Evolutionary conservation across 495 filamentous ascomycete genomes (phyloP), one percentile per base, ranked within the genome.

Genomic region (Barbatosphaeria neglecta): DNA sequence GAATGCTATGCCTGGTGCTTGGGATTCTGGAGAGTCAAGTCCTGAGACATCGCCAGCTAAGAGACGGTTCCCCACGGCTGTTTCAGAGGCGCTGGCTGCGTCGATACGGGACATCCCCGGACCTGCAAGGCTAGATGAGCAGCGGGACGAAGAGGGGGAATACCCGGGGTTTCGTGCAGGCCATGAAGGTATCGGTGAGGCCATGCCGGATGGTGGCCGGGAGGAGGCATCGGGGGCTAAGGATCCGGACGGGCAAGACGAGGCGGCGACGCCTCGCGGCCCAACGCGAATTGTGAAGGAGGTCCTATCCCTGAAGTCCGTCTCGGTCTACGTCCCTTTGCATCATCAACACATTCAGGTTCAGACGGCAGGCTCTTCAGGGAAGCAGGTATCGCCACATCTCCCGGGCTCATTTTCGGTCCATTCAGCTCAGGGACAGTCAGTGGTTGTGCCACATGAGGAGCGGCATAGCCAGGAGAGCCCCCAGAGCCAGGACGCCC

Each of bases 321-420:
- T 74, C 16, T 67, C 67, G 0, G 51, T 73, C 3, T 74, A 71
- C 50, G 51, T 72, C 6, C 70, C 70, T 35, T 64, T 66, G 0
- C 54, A 48, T 16, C 66, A 68, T 40, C 57, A 67, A 8, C 61
- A 62, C 15, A 55, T 65, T 43, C 48, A 61, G 22, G 53, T 68
- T n/a, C 43, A 44, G 0, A 37, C 39, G 2, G 47, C 50, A 20
- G 51, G 56, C 25, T 13, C 20, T 7, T 53, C 60, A 11, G 53
- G 45, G 0, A 58, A 45, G 22, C 72, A 74, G 28, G 45, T 63
- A 18, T 60, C 59, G 13, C 68, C 71, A 15, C 61, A 76, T 51
- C 49, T 80, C 11, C 77, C 78, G 5, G 78, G 78, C 1, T 65
- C 77, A 7, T 82, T 80, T 47, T 81, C 77, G 0, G 56, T 73